Conservation (phyloP, 768 basidiomycete species). For the Tremella fuciformis region DNA sequence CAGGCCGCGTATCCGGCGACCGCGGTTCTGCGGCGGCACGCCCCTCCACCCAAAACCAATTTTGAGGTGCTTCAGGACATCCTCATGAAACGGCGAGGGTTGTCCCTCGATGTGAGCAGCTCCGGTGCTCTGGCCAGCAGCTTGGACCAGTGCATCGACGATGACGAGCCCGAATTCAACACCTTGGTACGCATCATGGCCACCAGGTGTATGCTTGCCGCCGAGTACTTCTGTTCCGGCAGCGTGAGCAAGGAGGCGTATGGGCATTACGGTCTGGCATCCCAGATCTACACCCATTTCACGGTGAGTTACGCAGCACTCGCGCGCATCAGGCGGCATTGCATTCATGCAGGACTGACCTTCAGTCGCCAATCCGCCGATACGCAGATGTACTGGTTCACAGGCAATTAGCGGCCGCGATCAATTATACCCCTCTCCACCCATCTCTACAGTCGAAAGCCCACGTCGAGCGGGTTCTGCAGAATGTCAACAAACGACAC, state of each 20-base stretch:
- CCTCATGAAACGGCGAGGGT: conserved; percentile 74
- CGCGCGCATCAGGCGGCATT: no score
- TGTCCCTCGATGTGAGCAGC: conserved; percentile 82
- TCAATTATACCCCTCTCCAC: conserved; percentile 77
- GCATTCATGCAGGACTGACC: background rate
- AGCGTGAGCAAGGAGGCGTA: conserved; percentile 89
- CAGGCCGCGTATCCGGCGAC: conserved; percentile 95
- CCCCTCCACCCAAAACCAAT: conserved; percentile 85
- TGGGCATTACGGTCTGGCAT: conserved; percentile 96
- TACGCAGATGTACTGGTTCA: conserved; percentile 96
- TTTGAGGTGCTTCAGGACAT: conserved; percentile 96
- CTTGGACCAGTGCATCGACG: conserved; percentile 77
- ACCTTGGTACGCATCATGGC: conserved; percentile 99
- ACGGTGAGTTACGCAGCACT: conserved; percentile 55
- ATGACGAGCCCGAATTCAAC: conserved; percentile 80
- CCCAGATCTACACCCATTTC: conserved; percentile 95
- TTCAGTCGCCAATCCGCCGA: conserved; percentile 79
- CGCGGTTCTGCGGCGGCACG: conserved; percentile 87
- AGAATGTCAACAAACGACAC: conserved; percentile 84
- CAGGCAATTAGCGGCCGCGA: conserved; percentile 86
- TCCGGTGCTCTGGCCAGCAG: conserved; percentile 86
- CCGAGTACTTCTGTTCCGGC: conserved; percentile 96
- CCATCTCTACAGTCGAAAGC: conserved; percentile 80
- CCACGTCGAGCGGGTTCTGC: conserved; percentile 80
- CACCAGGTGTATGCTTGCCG: conserved; percentile 94